Base-by-base conservation (phyloP, 345 rosid species). In the Hypericum androsaemum region DNA sequence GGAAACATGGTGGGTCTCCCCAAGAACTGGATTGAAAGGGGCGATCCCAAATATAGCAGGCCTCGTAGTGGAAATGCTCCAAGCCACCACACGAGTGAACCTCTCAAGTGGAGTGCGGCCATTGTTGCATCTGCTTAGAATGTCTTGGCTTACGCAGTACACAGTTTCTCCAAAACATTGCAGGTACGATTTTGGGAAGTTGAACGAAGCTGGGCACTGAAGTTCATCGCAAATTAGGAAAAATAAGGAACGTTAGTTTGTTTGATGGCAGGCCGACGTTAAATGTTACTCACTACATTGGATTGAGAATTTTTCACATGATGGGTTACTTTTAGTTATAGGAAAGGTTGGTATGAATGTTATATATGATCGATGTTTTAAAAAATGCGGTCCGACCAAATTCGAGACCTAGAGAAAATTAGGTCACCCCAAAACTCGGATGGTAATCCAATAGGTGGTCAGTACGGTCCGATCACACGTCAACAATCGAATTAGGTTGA, bases 1-100 rank as follows among this genome's bases (percentile, higher is more conserved):
- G 0, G 98, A 80, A 41, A 80, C 92, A 54, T 87, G 98, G 54
- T 90, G 98, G 45, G 95, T 90, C 73, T 90, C 96, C 13, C 98
- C 98, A 17, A 90, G 81, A 66, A 82, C 36, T 9, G 95, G 87
- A 50, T 90, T 90, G 57, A 71, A 90, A 15, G 98, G 98, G 45
- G 84, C 89, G 14, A 74, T 50, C 2, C 98, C 98, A 13, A 84
- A 84, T 36, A 63, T 10, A 0, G 61, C 11, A 22, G 95, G 92
- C 1, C 98, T 78, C 6, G 58, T 43, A 2, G 75, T 74, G 2
- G 96, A 77, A 53, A 90, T 76, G 65, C 69, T 66, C 98, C 98
- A 90, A 0, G 79, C 76, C 3, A 84, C 81, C 0, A 87, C 75
- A 1, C 67, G 37, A 13, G 52, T 67, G 39, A 90, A 58, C 60